Base-by-base conservation (phyloP, 2,329 filamentous ascomycete species). In the Fusarium albosuccineum region DNA sequence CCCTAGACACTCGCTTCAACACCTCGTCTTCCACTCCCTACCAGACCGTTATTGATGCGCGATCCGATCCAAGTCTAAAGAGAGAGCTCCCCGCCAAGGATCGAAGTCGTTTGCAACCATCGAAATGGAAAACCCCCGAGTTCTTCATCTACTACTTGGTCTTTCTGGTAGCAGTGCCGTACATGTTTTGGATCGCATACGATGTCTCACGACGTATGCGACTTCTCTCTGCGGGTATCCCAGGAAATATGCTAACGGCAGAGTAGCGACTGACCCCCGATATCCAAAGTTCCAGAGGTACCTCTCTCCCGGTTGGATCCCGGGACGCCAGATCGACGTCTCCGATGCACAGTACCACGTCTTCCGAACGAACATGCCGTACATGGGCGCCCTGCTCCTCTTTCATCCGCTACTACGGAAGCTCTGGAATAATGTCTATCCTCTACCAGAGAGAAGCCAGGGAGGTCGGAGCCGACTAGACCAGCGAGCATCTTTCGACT, bases 181-280 rank as follows among this genome's bases (percentile, higher is more conserved):
- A 89, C 73, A 99, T 99, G 94, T 93, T 97, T 80, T 97, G 93
- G 83, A 85, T 91, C n/a, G 90, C 91, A 9, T 92, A 94, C 70
- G 88, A 92, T 80, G 93, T 97, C 45, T 99, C 96, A 26, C 87
- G 90, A 80, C 86, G 94, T 94, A 79, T 60, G 85, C 82, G 40
- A 11, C 4, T 34, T 41, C 44, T 27, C 33, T 11, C 13, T 37
- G 4, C 3, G 11, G 11, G 4, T 6, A 11, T 5, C 13, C 4
- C 10, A 16, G 9, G 30, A 2, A 17, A 36, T 3, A 11, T 39
- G 11, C 69, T 75, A 62, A 78, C 54, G 26, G 10, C 10, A 34
- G 49, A 36, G 41, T 60, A 97, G 94, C 91, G 62, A 90, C 89
- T 36, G 91, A 97, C 76, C 92, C 93, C 6, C 89, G 92, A 70